Percentiles rank a stretch among this genome's conserved stretches.
These are phyloP conservation scores for Gossypium aridum DNA, from an alignment of 441 rosid species.

Conservation along the genomic window DNA sequence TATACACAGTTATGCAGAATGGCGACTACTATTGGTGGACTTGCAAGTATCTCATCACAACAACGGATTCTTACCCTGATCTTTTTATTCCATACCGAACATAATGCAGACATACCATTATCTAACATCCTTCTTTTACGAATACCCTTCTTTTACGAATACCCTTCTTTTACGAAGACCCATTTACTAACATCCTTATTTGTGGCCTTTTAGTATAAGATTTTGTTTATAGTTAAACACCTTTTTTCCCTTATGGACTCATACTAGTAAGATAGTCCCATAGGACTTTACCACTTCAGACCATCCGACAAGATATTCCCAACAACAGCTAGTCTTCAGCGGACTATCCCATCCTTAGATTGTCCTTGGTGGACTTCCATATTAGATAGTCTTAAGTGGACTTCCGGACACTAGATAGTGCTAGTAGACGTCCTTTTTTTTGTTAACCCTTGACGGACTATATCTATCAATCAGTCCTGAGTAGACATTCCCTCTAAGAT, in stretches of 20 bases:
- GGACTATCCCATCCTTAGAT: too few relatives aligned
- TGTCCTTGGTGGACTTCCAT: too few relatives aligned
- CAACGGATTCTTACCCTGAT: neutral
- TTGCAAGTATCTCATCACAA: neutral
- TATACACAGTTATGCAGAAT: neutral
- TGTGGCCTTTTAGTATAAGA: neutral
- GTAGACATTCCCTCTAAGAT: neutral
- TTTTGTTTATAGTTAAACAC: too few relatives aligned
- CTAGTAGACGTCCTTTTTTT: neutral
- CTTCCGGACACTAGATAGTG: too few relatives aligned
- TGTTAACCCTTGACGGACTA: neutral
- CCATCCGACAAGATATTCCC: too few relatives aligned
- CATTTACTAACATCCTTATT: neutral
- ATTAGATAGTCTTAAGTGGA: too few relatives aligned
- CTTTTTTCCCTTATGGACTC: neutral
- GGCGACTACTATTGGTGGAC: neutral
- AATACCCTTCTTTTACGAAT: too few relatives aligned
- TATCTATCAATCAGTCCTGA: too few relatives aligned
- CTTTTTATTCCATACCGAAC: neutral
- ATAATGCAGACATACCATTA: neutral
- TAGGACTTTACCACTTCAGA: neutral
- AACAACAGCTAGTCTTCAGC: too few relatives aligned
- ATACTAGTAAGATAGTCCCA: neutral
- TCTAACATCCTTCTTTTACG: too few relatives aligned
- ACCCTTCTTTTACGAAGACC: too few relatives aligned